Conservation (phyloP, 139 green algal genomes). For the Ostreobium quekettii region DNA sequence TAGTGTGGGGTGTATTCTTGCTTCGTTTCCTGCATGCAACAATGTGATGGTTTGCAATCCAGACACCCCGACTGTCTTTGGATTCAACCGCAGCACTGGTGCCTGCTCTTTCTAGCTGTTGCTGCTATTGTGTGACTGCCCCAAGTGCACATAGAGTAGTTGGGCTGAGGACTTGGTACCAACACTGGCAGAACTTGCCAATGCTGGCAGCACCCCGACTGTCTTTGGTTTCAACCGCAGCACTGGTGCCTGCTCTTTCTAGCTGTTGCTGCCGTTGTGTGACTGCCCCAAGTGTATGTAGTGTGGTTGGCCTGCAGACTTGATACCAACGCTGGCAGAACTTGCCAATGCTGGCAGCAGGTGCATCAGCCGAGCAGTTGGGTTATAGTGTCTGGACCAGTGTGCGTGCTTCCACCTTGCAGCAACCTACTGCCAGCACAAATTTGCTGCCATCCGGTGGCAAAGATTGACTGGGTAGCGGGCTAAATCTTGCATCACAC, state of each 20-base stretch:
- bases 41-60: constrained; percentile 3
- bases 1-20: neutral
- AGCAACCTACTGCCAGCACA: no score
- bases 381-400: no score
- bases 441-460: no score
- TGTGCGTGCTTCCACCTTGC: no score
- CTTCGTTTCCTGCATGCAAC: neutral
- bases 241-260: neutral
- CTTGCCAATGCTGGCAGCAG: no score
- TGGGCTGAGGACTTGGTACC: no score
- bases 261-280: neutral
- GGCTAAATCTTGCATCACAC: no score
- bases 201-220: neutral
- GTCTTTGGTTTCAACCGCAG: neutral
- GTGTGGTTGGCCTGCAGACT: neutral
- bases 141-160: neutral
- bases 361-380: no score
- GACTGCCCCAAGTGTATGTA: neutral
- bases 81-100: no score
- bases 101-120: neutral
- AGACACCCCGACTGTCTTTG: neutral
- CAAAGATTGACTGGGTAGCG: no score
- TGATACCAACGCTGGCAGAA: no score
- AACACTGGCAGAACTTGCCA: no score
- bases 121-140: neutral